Conservation (phyloP, 2,329 filamentous ascomycete genomes). For the Lachnellula occidentalis region DNA sequence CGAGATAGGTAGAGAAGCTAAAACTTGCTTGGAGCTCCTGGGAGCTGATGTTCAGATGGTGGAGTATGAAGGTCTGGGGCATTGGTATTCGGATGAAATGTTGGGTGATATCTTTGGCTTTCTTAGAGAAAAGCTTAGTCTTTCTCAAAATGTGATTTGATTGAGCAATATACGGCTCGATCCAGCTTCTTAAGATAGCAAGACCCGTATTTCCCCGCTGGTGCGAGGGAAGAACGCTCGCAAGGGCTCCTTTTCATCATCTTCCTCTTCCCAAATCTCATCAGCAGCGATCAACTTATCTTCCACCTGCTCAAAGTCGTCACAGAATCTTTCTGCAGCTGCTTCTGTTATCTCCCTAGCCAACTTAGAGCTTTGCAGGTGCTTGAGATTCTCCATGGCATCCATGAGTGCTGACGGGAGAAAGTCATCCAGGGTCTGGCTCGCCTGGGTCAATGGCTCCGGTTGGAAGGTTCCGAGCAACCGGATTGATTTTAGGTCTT, state of each 20-base stretch:
- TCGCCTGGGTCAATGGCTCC: slow-evolving; percentile 56
- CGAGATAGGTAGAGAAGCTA: slow-evolving; percentile 32
- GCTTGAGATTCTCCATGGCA: slow-evolving; percentile 73
- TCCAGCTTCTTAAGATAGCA: slow-evolving; percentile 24
- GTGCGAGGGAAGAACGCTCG: slow-evolving; percentile 31
- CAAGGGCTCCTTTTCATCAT: slow-evolving; percentile 20
- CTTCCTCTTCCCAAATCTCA: slow-evolving; percentile 36
- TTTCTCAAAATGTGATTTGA: too few species aligned
- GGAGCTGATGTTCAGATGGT: slow-evolving; percentile 34
- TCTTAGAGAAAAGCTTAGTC: slow-evolving; percentile 16
- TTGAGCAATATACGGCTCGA: background rate
- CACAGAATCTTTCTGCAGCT: slow-evolving; percentile 77
- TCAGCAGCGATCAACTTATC: slow-evolving; percentile 54
- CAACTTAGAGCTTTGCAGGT: slow-evolving; percentile 65
- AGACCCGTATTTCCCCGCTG: slow-evolving; percentile 31
- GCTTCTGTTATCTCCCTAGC: slow-evolving; percentile 74
- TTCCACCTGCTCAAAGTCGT: slow-evolving; percentile 72
- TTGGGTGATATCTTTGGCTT: slow-evolving; percentile 35
- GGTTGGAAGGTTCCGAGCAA: slow-evolving; percentile 57
- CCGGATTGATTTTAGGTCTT: slow-evolving; percentile 52
- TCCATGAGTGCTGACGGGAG: slow-evolving; percentile 90
- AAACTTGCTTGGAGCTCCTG: slow-evolving; percentile 31
- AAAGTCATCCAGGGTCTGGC: slow-evolving; percentile 81
- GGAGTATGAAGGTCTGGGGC: slow-evolving; percentile 38
- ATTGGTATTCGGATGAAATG: slow-evolving; percentile 42